These are phyloP conservation scores for Trichopus zeylanicus DNA, from an alignment of 116 monocot species.

Conservation along the genomic window DNA sequence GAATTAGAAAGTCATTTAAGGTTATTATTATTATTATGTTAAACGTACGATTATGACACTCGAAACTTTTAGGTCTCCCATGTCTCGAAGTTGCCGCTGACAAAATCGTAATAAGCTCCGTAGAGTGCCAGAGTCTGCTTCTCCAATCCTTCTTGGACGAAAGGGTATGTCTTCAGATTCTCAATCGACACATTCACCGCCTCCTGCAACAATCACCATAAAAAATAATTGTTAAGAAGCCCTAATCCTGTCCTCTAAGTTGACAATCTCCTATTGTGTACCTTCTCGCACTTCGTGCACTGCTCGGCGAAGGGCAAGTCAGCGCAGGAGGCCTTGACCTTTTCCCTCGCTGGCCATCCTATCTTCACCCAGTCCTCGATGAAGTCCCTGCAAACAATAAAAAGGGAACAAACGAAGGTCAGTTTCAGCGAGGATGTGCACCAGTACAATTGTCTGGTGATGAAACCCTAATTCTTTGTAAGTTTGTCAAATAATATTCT, in stretches of 20 bases:
- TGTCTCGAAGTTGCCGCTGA: slow-evolving; percentile 45
- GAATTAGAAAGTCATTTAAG: too few relatives aligned
- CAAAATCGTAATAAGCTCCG: slow-evolving; percentile 78
- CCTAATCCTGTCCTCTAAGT: too few relatives aligned
- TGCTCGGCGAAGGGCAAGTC: slow-evolving; percentile 46
- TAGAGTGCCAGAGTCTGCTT: slow-evolving; percentile 42
- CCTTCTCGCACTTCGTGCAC: slow-evolving; percentile 74
- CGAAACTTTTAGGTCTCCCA: slow-evolving; percentile 51
- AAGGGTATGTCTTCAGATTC: slow-evolving; percentile 82
- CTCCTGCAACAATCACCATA: slow-evolving; percentile 26
- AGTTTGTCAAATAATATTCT: background rate
- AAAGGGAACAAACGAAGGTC: background rate
- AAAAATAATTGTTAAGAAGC: too few relatives aligned
- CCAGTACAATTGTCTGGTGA: too few relatives aligned
- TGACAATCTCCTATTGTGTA: slow-evolving; percentile 1
- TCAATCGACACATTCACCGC: slow-evolving; percentile 67
- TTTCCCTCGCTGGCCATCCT: slow-evolving; percentile 45
- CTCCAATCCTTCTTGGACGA: slow-evolving; percentile 60
- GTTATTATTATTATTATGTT: too few relatives aligned
- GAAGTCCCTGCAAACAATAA: slow-evolving; percentile 34
- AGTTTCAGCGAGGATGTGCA: too few relatives aligned
- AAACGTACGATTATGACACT: too few relatives aligned
- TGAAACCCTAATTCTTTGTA: too few relatives aligned
- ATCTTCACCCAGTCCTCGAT: slow-evolving; percentile 92
- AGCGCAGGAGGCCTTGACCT: slow-evolving; percentile 27